Conservation (phyloP, 331 rosid genomes). For the Quercus phellos region DNA sequence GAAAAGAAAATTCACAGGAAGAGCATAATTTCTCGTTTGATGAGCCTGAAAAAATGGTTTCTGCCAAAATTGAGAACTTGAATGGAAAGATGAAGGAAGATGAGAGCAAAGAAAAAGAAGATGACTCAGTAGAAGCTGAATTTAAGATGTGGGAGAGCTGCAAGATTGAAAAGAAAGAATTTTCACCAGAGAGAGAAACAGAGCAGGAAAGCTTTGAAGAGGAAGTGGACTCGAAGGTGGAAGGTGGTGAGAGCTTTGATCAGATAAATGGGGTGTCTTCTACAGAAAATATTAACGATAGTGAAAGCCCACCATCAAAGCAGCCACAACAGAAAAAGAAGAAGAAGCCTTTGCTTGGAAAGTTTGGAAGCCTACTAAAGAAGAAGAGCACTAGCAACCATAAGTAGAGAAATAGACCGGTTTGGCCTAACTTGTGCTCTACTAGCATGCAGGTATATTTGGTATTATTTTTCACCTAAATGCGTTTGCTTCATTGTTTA, state of each 20-base stretch:
- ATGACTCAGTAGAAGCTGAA: conserved; percentile 38
- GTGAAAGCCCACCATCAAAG: conserved; percentile 62
- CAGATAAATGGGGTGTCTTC: conserved; percentile 60
- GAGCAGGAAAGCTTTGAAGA: conserved; percentile 68
- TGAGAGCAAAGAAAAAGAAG: conserved; percentile 45
- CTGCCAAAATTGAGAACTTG: conserved; percentile 31
- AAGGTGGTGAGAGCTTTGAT: conserved; percentile 53
- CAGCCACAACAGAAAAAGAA: conserved; percentile 70
- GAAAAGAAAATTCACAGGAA: conserved; percentile 29
- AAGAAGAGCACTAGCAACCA: conserved; percentile 69
- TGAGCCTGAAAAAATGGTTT: conserved; percentile 37
- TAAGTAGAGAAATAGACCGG: conserved; percentile 40
- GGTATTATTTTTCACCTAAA: conserved; percentile 28
- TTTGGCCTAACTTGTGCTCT: conserved; percentile 16
- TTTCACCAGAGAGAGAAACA: conserved; percentile 74
- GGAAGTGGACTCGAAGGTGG: conserved; percentile 64
- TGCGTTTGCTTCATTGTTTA: conserved; percentile 28
- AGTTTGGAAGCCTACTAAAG: conserved; percentile 91
- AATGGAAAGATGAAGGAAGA: conserved; percentile 55
- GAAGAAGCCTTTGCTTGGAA: conserved; percentile 82
- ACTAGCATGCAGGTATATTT: conserved; percentile 31
- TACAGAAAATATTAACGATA: conserved; percentile 45
- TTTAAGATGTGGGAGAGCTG: conserved; percentile 67
- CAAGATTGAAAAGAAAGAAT: conserved; percentile 76
- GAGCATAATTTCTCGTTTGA: conserved; percentile 33